Evolutionary conservation across 345 rosid species (phyloP).

Genomic region (Citropsis articulata): DNA sequence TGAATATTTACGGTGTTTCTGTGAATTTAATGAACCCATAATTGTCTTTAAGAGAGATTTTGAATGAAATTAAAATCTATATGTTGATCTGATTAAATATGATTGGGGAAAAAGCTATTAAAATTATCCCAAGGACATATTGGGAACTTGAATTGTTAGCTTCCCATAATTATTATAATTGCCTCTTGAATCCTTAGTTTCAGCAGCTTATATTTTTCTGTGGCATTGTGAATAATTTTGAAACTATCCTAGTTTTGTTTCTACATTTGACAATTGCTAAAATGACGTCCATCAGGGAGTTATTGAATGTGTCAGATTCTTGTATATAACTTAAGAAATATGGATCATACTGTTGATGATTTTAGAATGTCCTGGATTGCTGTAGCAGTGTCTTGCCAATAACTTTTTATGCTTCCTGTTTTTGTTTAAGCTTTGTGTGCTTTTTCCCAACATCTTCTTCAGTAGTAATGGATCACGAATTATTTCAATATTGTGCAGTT

Average conservation of each 20-base stretch:
- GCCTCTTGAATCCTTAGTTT: background rate
- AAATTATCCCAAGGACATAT: background rate
- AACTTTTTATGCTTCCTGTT: background rate
- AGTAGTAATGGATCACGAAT: slow-evolving; percentile 2
- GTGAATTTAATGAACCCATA: background rate
- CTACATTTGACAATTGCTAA: background rate
- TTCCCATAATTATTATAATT: background rate
- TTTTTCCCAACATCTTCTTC: slow-evolving; percentile 1
- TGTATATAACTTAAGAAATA: background rate
- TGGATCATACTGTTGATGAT: background rate
- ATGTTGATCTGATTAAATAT: background rate
- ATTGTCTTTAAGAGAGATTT: background rate
- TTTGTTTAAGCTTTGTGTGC: background rate
- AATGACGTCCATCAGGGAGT: background rate
- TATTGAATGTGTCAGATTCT: background rate
- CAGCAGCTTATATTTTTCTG: background rate
- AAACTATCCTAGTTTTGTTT: background rate
- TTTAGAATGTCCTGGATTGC: background rate
- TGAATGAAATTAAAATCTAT: background rate
- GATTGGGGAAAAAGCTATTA: background rate
- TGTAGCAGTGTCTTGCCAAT: slow-evolving; percentile 1
- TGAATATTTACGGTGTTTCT: background rate
- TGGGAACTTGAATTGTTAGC: background rate
- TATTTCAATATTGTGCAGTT: slow-evolving; percentile 45
- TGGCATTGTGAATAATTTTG: background rate